Conservation (phyloP, 2,329 filamentous ascomycete genomes). For the Clonostachys rhizophaga region DNA sequence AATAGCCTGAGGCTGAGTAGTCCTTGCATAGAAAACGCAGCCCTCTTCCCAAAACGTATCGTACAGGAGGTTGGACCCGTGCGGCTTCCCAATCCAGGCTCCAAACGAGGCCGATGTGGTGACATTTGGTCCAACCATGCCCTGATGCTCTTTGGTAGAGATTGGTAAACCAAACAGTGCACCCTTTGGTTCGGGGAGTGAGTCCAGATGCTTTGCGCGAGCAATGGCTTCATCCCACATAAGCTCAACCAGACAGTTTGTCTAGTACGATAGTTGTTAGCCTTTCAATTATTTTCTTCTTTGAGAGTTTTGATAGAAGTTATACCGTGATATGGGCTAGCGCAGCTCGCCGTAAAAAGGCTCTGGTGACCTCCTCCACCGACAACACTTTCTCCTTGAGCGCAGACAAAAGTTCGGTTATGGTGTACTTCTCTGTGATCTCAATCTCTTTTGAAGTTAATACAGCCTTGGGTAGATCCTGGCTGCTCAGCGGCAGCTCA, state of each 20-base stretch:
- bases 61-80: slow-evolving; percentile 48
- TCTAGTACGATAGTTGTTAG: slow-evolving; percentile 6
- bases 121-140: slow-evolving; percentile 27
- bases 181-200: slow-evolving; percentile 26
- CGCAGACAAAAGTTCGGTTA: background rate
- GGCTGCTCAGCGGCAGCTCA: slow-evolving; percentile 11
- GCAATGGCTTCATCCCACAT: slow-evolving; percentile 42
- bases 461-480: slow-evolving; percentile 10
- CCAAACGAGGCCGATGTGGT: slow-evolving; percentile 39
- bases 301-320: background rate
- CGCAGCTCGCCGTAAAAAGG: slow-evolving; percentile 6
- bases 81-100: slow-evolving; percentile 48
- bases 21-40: slow-evolving; percentile 64
- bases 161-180: slow-evolving; percentile 58
- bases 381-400: slow-evolving; percentile 1
- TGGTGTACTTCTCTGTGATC: slow-evolving; percentile 2
- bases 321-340: slow-evolving; percentile 14
- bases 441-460: slow-evolving; percentile 9
- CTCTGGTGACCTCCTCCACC: slow-evolving; percentile 3
- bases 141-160: slow-evolving; percentile 28
- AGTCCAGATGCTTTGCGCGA: slow-evolving; percentile 38
- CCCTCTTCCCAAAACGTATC: slow-evolving; percentile 53
- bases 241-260: slow-evolving; percentile 39
- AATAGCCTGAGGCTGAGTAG: slow-evolving; percentile 59
- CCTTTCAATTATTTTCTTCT: background rate